Evolutionary conservation across 768 basidiomycete species (phyloP), one percentile per base, ranked within the genome.

Genomic region (Lactarius pseudohatsudake): DNA sequence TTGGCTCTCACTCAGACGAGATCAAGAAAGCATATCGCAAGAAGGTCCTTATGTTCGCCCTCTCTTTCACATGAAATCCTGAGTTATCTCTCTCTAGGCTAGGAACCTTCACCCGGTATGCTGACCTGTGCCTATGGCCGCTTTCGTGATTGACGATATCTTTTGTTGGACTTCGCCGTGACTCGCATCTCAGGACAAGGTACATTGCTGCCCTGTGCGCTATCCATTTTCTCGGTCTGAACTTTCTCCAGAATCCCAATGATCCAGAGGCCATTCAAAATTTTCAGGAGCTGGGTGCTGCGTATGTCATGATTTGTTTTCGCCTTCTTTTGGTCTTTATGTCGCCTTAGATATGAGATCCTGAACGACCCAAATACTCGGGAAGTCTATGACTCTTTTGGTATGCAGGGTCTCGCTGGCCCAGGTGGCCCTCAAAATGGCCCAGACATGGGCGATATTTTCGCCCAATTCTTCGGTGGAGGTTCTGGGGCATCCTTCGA

Each of bases 21-120:
- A 93, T 98, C 72, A 96, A 95, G 78, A 92, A 91, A 74, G 95
- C 95, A 18, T 98, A 98, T 75, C 89, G 90, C 75, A 91, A 86
- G 80, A 96, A 95, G 87, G 94, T 92, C 62, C 61, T 79, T 71
- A 72, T 75, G 40, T 38, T 64, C 41, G 62, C 60, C 69, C 64
- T 59, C n/a, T 72, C 41, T 61, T 45, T 43, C 61, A 54, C 67
- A 69, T 69, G 58, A 64, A 57, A 53, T 72, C 69, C 69, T 73
- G 57, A 69, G 61, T 47, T 60, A 66, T 64, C 53, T 67, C 38
- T 66, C 65, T 61, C 4, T 72, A 94, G 90, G 94, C 94, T 38
- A 93, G 89, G 74, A 86, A 92, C 74, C 89, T 92, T 70, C 93
- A 95, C 75, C 94, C 94, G 54, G 92, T 94, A 77, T 74, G 86